Percentiles rank a stretch among this genome's conserved stretches.
Conservation (phyloP, 2,329 filamentous ascomycete genomes). For the Trichoderma sp. region DNA sequence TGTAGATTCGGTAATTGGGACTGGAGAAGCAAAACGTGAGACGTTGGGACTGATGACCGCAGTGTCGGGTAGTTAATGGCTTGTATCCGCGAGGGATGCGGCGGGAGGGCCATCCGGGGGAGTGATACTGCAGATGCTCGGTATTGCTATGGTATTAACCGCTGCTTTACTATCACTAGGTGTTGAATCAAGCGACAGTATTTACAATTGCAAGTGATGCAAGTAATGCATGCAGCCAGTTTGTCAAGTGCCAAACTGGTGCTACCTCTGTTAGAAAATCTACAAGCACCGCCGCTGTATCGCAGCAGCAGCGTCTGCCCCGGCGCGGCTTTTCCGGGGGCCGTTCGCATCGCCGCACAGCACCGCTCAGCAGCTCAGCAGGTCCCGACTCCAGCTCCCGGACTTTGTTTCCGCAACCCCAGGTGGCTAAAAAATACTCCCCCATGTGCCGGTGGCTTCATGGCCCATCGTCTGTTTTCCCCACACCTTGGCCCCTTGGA, state of each 20-base stretch:
- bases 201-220: neutral
- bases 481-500: neutral
- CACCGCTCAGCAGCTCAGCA: neutral
- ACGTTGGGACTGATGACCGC: neutral
- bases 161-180: too few species aligned
- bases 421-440: neutral
- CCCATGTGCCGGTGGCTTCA: neutral
- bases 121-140: neutral
- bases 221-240: neutral
- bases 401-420: slow-evolving; percentile 8
- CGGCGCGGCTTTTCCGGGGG: neutral
- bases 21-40: neutral
- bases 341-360: neutral
- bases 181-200: neutral
- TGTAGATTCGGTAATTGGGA: slow-evolving; percentile 24
- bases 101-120: slow-evolving; percentile 12
- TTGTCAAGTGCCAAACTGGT: neutral
- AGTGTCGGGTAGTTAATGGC: slow-evolving; percentile 12
- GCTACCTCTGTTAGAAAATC: neutral
- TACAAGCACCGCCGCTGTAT: neutral
- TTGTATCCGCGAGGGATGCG: slow-evolving; percentile 4
- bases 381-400: slow-evolving; percentile 20
- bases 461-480: neutral
- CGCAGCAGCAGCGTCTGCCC: neutral
- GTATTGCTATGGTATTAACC: neutral